A percentile compares a stretch with the other conserved stretches of the same genome.
phyloP scores from a whole-genome alignment of 1,284 basidiomycete species.

The Trichosporon sp. region DNA sequence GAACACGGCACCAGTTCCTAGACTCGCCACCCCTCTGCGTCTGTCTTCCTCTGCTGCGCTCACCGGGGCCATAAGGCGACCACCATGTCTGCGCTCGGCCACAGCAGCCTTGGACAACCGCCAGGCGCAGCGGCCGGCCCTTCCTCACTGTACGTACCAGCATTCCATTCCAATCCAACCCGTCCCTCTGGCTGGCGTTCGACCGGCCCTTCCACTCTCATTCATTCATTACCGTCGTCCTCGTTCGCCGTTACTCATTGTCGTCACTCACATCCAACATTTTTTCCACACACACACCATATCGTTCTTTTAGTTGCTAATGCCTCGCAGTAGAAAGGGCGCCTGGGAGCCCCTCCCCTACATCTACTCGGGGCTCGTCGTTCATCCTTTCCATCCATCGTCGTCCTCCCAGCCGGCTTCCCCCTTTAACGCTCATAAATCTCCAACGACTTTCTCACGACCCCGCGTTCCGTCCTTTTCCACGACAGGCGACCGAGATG shows the following conservation, averaged over 20 bases:
- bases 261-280: slow-evolving; percentile 1
- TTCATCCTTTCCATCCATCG: slow-evolving; percentile 41
- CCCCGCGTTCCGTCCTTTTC: slow-evolving; percentile 17
- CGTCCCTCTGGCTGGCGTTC: neutral
- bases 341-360: slow-evolving; percentile 43
- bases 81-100: neutral
- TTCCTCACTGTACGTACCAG: neutral
- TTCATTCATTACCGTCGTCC: neutral
- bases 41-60: neutral
- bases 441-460: slow-evolving; percentile 27
- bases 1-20: neutral
- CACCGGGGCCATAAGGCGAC: neutral
- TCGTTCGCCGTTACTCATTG: neutral
- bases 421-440: slow-evolving; percentile 6
- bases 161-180: neutral
- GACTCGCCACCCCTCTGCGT: neutral
- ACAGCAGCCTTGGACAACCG: neutral
- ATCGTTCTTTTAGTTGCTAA: neutral
- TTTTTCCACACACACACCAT: neutral
- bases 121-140: neutral
- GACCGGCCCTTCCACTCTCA: neutral
- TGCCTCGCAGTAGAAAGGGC: slow-evolving; percentile 16
- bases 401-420: slow-evolving; percentile 25
- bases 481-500: slow-evolving; percentile 5
- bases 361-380: slow-evolving; percentile 40